A percentile compares a stretch with the other conserved stretches of the same genome.
These are phyloP conservation scores for Crithidia brevicula DNA, from an alignment of 208 protist species.

Conservation along the genomic window DNA sequence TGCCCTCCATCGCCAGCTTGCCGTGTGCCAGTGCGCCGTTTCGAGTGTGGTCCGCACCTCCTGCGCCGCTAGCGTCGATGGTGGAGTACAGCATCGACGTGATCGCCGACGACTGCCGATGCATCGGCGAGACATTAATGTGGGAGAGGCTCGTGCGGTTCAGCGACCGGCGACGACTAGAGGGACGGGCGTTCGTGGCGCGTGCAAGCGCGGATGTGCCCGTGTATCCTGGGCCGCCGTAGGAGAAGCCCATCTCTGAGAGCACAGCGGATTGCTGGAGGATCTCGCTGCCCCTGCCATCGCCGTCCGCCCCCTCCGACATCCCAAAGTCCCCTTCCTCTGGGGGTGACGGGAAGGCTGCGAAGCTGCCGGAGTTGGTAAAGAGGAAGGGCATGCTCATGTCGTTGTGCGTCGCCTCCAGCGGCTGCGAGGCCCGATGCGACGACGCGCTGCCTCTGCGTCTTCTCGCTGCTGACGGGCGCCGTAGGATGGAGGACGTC, in stretches of 20 bases:
- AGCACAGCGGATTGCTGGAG: constrained; percentile 7
- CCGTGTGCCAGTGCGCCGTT: not conserved
- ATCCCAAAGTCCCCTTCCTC: not conserved
- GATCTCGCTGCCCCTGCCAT: not conserved
- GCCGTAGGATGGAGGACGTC: too few species aligned
- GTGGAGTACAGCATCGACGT: constrained; percentile 17
- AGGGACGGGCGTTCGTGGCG: not conserved
- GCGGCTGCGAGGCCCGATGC: not conserved
- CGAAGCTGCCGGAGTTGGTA: constrained; percentile 7
- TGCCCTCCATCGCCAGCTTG: constrained; percentile 5
- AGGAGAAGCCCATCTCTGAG: constrained; percentile 20
- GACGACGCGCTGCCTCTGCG: not conserved
- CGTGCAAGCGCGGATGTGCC: not conserved
- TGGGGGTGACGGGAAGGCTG: not conserved
- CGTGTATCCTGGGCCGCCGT: not conserved
- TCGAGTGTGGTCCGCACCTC: too few species aligned
- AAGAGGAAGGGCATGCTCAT: constrained; percentile 20
- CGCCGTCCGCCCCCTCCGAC: not conserved
- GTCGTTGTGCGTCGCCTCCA: not conserved
- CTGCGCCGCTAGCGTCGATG: constrained; percentile 8
- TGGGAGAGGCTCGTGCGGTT: constrained; percentile 10
- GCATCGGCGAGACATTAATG: not conserved
- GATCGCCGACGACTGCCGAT: constrained; percentile 9
- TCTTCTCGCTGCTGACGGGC: not conserved
- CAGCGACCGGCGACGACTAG: constrained; percentile 9